Base-by-base conservation (phyloP, 345 rosid species). In the Triadica sebifera region DNA sequence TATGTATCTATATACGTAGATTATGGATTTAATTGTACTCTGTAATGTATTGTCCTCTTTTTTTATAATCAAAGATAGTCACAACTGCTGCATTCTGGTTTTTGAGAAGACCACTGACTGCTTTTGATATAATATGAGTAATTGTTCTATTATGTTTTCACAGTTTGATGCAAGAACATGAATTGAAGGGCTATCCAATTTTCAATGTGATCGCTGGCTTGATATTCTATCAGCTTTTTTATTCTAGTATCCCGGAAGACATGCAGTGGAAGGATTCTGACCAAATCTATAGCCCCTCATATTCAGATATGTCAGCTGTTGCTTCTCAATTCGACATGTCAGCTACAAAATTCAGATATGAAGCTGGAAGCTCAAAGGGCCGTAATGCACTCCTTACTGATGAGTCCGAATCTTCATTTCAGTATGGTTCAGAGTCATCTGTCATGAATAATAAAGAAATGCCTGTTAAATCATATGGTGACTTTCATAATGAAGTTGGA, bases 161-260 rank as follows among this genome's bases (percentile, higher is more conserved):
- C 85, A 92, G 96, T 75, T 64, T 91, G 78, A 79, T 84, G 79
- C 90, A 89, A 80, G 87, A 81, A 69, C 67, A 71, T 46, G 84
- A 83, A 61, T 76, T 81, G 51, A 92, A 80, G 77, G 81, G 75
- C 52, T 84, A 86, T 37, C 88, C 93, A 17, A 52, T 80, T 80
- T 75, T 89, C 53, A 70, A 84, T 81, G 65, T 89, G 76, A 79
- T 86, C 45, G 25, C 87, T 67, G 97, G 94, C 61, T 80, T 90
- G 87, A 85, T 88, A 52, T 88, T 84, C 67, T 89, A 60, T 70
- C 85, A 87, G 85, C 70, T 86, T 63, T 92, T 96, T 94, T 81
- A 83, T 81, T 70, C 78, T 59, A 81, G 81, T 67, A 81, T 88
- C 60, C 75, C 79, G 24, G 78, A 63, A 66, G 85, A 81, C 61